phyloP scores from a whole-genome alignment of 768 basidiomycete genomes.

The Panaeolus papilionaceus region DNA sequence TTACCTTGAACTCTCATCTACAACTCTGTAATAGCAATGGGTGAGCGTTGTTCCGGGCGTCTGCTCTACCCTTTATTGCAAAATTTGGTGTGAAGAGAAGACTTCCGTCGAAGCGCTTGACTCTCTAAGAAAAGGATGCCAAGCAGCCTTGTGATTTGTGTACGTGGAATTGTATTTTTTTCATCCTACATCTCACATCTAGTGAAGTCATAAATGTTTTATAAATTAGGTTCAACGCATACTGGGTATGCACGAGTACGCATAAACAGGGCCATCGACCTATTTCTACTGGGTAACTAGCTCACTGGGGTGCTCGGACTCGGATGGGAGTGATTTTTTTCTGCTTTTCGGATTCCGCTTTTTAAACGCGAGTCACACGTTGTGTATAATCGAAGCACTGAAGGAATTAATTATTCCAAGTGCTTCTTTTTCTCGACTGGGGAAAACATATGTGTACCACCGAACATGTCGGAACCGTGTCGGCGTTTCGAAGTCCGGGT shows the following conservation, averaged over 20 bases:
- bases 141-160: not conserved
- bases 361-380: constrained; percentile 8
- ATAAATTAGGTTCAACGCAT: no score
- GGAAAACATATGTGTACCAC: not conserved
- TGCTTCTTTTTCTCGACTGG: not conserved
- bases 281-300: not conserved
- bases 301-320: not conserved
- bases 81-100: not conserved
- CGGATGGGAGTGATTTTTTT: not conserved
- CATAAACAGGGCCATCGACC: no score
- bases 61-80: no score
- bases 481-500: not conserved
- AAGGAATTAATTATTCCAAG: not conserved
- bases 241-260: no score
- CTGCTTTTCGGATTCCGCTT: not conserved
- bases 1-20: not conserved
- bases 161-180: constrained; percentile 1
- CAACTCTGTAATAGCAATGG: no score
- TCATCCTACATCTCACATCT: not conserved
- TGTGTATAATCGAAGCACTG: constrained; percentile 6
- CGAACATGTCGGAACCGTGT: not conserved
- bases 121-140: not conserved
- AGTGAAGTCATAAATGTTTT: no score
- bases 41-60: no score
- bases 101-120: not conserved